Base-by-base conservation (phyloP, 805 yeast genomes). In the Blastobotrys attinorum region DNA sequence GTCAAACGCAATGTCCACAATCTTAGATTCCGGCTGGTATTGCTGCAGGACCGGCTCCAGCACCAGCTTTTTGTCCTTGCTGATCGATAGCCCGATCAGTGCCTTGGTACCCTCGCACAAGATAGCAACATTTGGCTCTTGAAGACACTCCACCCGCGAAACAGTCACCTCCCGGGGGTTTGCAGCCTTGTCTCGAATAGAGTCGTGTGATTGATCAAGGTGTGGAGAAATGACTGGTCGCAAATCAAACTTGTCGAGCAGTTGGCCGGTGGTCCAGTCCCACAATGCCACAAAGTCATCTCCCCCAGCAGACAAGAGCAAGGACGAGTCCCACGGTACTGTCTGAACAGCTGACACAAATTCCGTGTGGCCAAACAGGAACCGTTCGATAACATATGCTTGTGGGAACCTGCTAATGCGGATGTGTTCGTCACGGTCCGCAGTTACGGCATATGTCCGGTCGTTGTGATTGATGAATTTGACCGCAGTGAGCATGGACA, bases 391-490 rank as follows among this genome's bases (percentile, higher is more conserved):
- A 21, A 88, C 76, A 54, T 70, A 86, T 3, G 89, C 69, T 49
- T 80, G 73, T 1, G 97, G 97, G 55, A 74, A 87, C 51, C 77
- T 73, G 2, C 96, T 76, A 15, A 92, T 71, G 60, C 94, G 75
- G 49, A 92, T 83, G 62, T 94, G 99, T 63, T 92, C 99, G 63
- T 92, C 99, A 64, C 98, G 75, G 66, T 92, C 99, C 31, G 89
- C 79, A 1, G 95, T 79, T 44, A 90, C 70, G 13, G 89, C 60
- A 47, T 64, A 82, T 36, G 61, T 66, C 49, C 71, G 69, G 47
- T 74, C 73, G 6, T 70, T 73, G 36, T 63, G 59, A 2, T 55
- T 53, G 10, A 72, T 68, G 22, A 79, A 66, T 22, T 71, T 57
- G 2, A 89, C 73, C 49, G 80, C 87, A n/a, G 95, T 83, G 48